These are phyloP conservation scores for Solanum lycopersicoides DNA, from an alignment of 257 asterid genomes.

Conservation along the genomic window DNA sequence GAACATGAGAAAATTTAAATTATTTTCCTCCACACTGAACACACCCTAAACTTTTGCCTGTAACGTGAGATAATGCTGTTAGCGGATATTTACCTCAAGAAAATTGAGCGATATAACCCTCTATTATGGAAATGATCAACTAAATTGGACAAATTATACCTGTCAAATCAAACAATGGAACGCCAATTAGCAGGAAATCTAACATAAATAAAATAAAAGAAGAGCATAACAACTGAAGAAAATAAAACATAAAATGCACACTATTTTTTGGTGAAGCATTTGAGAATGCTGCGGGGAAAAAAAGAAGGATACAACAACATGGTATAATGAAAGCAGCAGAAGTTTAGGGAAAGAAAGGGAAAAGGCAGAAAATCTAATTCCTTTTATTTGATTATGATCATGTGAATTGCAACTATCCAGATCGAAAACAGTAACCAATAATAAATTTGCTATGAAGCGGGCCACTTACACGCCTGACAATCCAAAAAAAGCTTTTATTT, in stretches of 20 bases:
- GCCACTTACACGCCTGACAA: constrained; percentile 87
- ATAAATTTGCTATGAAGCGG: not conserved
- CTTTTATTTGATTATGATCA: not conserved
- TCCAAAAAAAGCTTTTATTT: constrained; percentile 92
- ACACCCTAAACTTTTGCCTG: not conserved
- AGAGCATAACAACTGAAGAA: not conserved
- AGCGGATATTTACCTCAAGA: constrained; percentile 47
- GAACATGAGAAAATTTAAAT: not conserved
- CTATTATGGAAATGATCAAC: constrained; percentile 87
- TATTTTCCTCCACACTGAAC: not conserved
- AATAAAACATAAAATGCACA: not conserved
- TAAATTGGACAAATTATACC: constrained; percentile 74
- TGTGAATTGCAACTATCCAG: not conserved
- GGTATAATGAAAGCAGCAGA: not conserved
- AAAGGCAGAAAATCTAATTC: not conserved
- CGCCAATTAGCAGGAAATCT: not conserved
- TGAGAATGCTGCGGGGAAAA: not conserved
- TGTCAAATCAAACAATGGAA: constrained; percentile 5
- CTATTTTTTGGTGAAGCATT: not conserved
- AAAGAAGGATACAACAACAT: not conserved
- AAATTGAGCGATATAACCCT: constrained; percentile 89
- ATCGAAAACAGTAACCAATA: not conserved
- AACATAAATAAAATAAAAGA: not conserved
- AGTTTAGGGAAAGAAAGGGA: not conserved
- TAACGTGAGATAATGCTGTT: not conserved